A percentile compares a stretch with the other conserved stretches of the same genome.
These are phyloP conservation scores for Trametes sanguinea DNA, from an alignment of 768 basidiomycete genomes.

Conservation along the genomic window DNA sequence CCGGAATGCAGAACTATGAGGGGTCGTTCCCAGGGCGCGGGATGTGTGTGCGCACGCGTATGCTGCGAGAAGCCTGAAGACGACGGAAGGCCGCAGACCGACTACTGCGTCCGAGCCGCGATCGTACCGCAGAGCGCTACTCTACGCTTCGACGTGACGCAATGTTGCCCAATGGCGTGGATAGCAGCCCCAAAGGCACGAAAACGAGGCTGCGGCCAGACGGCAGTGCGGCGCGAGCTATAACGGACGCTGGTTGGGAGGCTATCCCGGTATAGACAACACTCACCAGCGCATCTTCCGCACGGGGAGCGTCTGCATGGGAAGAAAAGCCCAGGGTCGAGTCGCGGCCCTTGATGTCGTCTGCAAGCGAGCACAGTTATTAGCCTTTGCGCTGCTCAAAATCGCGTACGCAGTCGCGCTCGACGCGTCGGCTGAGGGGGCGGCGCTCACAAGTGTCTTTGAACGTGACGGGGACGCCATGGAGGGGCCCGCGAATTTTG, in stretches of 20 bases:
- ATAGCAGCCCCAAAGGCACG: not conserved
- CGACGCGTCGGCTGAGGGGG: not conserved
- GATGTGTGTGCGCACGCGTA: not conserved
- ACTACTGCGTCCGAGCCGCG: not conserved
- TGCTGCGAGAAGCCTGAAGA: not conserved
- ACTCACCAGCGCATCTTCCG: slow-evolving; percentile 63
- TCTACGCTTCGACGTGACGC: slow-evolving; percentile 3
- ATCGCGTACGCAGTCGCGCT: not conserved
- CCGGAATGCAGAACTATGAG: too few relatives aligned
- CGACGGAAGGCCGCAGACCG: not conserved
- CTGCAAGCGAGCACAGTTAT: slow-evolving; percentile 35
- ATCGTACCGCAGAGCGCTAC: too few relatives aligned
- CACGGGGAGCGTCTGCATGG: slow-evolving; percentile 62
- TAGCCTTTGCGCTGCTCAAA: not conserved
- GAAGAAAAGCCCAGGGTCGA: slow-evolving; percentile 66
- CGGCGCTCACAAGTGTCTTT: slow-evolving; percentile 64
- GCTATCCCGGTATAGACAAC: not conserved
- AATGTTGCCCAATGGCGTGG: not conserved
- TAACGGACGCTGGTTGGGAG: not conserved
- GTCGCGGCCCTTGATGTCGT: slow-evolving; percentile 65
- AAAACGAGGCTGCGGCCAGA: not conserved
- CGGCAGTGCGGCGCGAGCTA: too few relatives aligned
- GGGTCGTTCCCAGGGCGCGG: not conserved
- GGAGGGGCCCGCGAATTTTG: slow-evolving; percentile 64
- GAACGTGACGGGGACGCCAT: slow-evolving; percentile 79